Evolutionary conservation across 2,329 filamentous ascomycete species (phyloP).

Genomic region (Aspergillus pseudonomiae): DNA sequence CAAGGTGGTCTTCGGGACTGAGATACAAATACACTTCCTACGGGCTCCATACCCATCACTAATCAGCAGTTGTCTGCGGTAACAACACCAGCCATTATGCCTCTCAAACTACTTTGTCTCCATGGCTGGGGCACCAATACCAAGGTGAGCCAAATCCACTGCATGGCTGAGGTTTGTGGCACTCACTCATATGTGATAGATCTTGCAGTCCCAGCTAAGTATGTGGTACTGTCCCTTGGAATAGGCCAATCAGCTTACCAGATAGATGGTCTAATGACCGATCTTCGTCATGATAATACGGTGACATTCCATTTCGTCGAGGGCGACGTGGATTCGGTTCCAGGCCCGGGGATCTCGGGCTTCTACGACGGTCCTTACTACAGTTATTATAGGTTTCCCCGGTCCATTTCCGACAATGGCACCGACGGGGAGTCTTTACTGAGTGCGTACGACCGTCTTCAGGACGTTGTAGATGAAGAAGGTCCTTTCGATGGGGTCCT

Average conservation of each 20-base stretch:
- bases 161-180: background rate
- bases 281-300: constrained; percentile 32
- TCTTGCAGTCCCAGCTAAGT: constrained; percentile 34
- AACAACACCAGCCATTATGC: constrained; percentile 18
- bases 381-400: constrained; percentile 36
- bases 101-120: constrained; percentile 36
- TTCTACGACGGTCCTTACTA: constrained; percentile 37
- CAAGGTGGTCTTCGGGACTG: background rate
- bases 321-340: constrained; percentile 31
- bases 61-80: background rate
- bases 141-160: constrained; percentile 20
- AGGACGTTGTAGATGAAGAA: constrained; percentile 30
- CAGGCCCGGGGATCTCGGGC: constrained; percentile 33
- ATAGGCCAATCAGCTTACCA: background rate
- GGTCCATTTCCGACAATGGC: constrained; percentile 25
- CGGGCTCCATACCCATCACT: background rate
- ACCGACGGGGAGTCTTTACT: constrained; percentile 26
- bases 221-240: constrained; percentile 10
- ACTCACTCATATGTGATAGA: constrained; percentile 21
- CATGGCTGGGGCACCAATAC: constrained; percentile 39
- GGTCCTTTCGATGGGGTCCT: constrained; percentile 38
- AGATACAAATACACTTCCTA: background rate
- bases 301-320: constrained; percentile 35
- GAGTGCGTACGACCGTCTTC: constrained; percentile 31
- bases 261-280: constrained; percentile 29